Conservation (phyloP, 805 yeast species). For the Diddensiella transvaalensis region DNA sequence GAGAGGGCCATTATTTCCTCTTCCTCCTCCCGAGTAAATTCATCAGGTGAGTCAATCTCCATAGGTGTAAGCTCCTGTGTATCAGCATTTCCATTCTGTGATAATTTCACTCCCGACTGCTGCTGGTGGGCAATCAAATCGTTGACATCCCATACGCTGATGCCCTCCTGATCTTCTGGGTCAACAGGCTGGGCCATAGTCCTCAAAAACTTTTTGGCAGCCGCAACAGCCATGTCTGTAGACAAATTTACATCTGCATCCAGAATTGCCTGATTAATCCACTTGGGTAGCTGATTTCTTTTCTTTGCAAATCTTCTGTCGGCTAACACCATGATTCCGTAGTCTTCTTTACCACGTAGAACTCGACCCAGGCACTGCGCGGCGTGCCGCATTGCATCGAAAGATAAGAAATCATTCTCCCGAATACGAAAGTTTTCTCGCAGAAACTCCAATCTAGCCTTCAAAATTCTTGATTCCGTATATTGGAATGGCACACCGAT, state of each 20-base stretch:
- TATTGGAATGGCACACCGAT: slow-evolving; percentile 99
- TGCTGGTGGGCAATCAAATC: slow-evolving; percentile 16
- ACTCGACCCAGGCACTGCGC: slow-evolving; percentile 98
- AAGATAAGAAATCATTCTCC: slow-evolving; percentile 91
- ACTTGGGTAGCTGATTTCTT: slow-evolving; percentile 84
- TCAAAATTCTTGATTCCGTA: slow-evolving; percentile 92
- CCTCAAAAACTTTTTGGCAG: slow-evolving; percentile 86
- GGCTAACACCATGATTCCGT: slow-evolving; percentile 97
- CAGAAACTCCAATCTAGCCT: slow-evolving; percentile 90
- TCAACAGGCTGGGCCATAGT: slow-evolving; percentile 92
- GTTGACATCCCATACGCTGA: slow-evolving; percentile 84
- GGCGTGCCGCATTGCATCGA: slow-evolving; percentile 99
- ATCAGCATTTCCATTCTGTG: slow-evolving; percentile 1
- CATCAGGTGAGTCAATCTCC: slow-evolving; percentile 6
- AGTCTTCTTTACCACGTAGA: slow-evolving; percentile 95
- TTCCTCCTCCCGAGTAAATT: slow-evolving; percentile 8
- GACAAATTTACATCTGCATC: slow-evolving; percentile 91
- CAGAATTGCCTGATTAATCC: slow-evolving; percentile 91
- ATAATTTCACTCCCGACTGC: neutral
- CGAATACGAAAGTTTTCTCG: slow-evolving; percentile 89
- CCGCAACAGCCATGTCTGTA: slow-evolving; percentile 96
- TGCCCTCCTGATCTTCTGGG: slow-evolving; percentile 87
- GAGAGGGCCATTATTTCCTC: slow-evolving; percentile 1
- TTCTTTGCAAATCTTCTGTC: slow-evolving; percentile 89
- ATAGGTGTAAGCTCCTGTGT: neutral